Base-by-base conservation (phyloP, 2,329 filamentous ascomycete genomes). In the Remersonia thermophila region DNA sequence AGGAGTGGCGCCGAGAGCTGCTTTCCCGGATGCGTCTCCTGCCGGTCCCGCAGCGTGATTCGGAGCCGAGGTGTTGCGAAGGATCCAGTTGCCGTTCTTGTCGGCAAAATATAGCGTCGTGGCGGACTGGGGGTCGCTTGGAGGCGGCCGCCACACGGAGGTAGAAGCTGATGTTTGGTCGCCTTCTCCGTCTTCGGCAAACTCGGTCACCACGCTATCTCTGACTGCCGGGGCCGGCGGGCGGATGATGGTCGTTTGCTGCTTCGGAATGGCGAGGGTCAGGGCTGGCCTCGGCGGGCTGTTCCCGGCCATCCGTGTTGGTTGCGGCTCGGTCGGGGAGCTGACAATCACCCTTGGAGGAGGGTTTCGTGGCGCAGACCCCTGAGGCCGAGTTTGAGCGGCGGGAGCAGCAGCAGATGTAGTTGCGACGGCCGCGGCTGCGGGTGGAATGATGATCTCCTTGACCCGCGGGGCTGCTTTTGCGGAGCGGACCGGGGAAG, bases 71-170 rank as follows among this genome's bases (percentile, higher is more conserved):
- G 43, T 17, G 30, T 62, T 63, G 26, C 60, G 59, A 7, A 71
- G 55, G 12, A 69, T 59, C 69, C 69, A 73, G 47, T 73, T 72
- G 1, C 68, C 66, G 44, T 59, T 58, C 48, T 60, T 64, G 47
- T 73, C 68, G 25, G 67, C 62, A 32, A 71, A 59, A 44, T 70
- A 73, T 30, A 62, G 60, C 1, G 63, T 61, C 2, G 60, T 58
- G 1, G 63, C 62, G 2, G 65, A 65, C 28, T 58, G 54, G 1
- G 66, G 62, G 14, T 61, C 63, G 2, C 56, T 56, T 2, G 62
- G 59, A 0, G 67, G 66, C 5, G 65, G 67, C 10, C 65, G 57
- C 69, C 69, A 73, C 31, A 71, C 61, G 37, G 65, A 60, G n/a
- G 50, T 53, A 2, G 51, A 53, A 33, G 58, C 30, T 40, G 55